phyloP scores from a whole-genome alignment of 306 rosid species.

The Trifolium subterraneum region DNA sequence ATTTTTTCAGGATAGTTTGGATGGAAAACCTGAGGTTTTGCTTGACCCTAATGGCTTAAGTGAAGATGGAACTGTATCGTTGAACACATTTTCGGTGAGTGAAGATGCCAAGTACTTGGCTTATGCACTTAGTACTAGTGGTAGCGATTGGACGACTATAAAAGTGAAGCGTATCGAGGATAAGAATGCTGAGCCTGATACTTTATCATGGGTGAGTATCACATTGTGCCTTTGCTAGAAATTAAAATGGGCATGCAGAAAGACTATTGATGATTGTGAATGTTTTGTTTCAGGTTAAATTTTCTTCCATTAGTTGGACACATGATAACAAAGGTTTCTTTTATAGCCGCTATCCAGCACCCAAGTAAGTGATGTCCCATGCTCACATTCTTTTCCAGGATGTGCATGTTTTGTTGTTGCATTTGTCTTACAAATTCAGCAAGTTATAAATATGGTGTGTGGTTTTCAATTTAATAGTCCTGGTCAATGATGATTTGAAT shows the following conservation, averaged over 20 bases:
- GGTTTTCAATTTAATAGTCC: slow-evolving; percentile 29
- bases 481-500: background rate
- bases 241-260: background rate
- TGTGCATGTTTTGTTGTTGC: slow-evolving; percentile 26
- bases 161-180: slow-evolving; percentile 75
- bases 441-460: slow-evolving; percentile 7
- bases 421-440: slow-evolving; percentile 9
- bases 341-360: slow-evolving; percentile 95
- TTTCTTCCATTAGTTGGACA: slow-evolving; percentile 86
- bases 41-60: slow-evolving; percentile 88
- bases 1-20: slow-evolving; percentile 78
- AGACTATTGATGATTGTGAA: background rate
- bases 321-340: slow-evolving; percentile 88
- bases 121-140: slow-evolving; percentile 85
- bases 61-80: slow-evolving; percentile 84
- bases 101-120: slow-evolving; percentile 86
- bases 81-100: slow-evolving; percentile 64
- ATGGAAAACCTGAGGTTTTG: slow-evolving; percentile 79
- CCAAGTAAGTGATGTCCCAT: slow-evolving; percentile 65
- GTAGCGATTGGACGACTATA: slow-evolving; percentile 91
- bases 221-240: background rate
- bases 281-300: slow-evolving; percentile 77
- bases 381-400: slow-evolving; percentile 5
- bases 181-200: slow-evolving; percentile 63
- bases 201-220: slow-evolving; percentile 80